Conservation (phyloP, 2,329 filamentous ascomycete genomes). For the Penicillium oxalicum region DNA sequence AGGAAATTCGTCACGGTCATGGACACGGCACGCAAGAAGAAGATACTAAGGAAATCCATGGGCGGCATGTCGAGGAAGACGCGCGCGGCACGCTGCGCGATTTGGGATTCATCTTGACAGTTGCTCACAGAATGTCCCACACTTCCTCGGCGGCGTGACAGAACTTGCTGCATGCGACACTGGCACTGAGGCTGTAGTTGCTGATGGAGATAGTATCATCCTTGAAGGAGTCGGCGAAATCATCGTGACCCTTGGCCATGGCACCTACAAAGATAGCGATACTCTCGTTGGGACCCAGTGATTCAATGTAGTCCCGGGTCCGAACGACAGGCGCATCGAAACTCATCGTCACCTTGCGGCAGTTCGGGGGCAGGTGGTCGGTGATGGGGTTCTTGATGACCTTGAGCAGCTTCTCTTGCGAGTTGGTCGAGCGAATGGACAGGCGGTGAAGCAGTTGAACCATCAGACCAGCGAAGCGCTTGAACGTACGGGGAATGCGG, state of each 20-base stretch:
- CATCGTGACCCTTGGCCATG: conserved; percentile 95
- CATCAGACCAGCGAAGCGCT: conserved; percentile 97
- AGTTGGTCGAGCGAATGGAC: conserved; percentile 92
- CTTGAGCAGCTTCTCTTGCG: conserved; percentile 92
- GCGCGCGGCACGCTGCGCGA: conserved; percentile 11
- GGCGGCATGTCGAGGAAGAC: conserved; percentile 8
- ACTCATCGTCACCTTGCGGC: conserved; percentile 93
- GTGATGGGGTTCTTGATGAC: conserved; percentile 98
- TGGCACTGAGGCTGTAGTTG: conserved; percentile 94
- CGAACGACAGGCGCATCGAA: conserved; percentile 86
- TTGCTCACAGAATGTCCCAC: conserved; percentile 77
- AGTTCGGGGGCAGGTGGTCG: conserved; percentile 92
- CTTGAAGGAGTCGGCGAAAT: conserved; percentile 89
- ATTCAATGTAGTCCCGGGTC: conserved; percentile 81
- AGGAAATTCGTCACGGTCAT: conserved; percentile 18
- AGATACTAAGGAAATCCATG: conserved; percentile 4
- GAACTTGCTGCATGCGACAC: conserved; percentile 98
- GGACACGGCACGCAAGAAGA: conserved; percentile 1
- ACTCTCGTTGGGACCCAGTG: conserved; percentile 74
- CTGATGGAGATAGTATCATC: conserved; percentile 98
- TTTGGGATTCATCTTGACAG: not conserved
- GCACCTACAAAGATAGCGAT: conserved; percentile 97
- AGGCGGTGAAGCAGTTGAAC: conserved; percentile 93
- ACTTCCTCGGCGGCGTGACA: conserved; percentile 96
- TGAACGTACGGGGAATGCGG: conserved; percentile 95